Percentiles rank a stretch among this genome's conserved stretches.
Evolutionary conservation across 2,329 filamentous ascomycete genomes (phyloP).

Genomic region (Lachnellula suecica): DNA sequence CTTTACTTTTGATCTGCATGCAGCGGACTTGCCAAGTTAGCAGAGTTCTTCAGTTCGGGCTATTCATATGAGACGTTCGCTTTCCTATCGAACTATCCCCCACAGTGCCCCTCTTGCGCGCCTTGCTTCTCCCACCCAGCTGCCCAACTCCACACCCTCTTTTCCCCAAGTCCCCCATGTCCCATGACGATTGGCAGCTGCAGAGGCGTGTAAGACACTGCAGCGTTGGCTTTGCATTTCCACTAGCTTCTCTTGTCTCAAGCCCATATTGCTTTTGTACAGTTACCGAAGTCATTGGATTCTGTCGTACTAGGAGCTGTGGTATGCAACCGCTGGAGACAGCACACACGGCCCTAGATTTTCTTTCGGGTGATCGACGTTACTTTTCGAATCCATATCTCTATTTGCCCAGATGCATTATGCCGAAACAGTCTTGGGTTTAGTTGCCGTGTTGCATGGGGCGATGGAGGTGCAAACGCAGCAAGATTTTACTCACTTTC

Average conservation of each 20-base stretch:
- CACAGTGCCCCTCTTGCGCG: conserved; percentile 21
- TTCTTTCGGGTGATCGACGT: conserved; percentile 32
- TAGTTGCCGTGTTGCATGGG: conserved; percentile 33
- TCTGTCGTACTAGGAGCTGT: conserved; percentile 32
- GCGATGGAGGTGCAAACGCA: conserved; percentile 29
- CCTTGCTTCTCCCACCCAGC: conserved; percentile 16
- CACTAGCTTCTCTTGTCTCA: conserved; percentile 28
- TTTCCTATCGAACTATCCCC: conserved; percentile 16
- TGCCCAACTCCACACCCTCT: conserved; percentile 24
- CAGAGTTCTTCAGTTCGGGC: conserved; percentile 17
- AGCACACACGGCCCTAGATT: conserved; percentile 31
- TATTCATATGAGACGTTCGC: conserved; percentile 13
- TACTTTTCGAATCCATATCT: conserved; percentile 31
- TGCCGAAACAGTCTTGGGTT: conserved; percentile 33
- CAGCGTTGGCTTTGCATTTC: conserved; percentile 33
- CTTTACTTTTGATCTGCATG: conserved; percentile 17
- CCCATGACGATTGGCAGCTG: conserved; percentile 28
- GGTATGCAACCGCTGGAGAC: conserved; percentile 30
- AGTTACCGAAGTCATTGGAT: conserved; percentile 23
- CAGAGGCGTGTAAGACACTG: conserved; percentile 26
- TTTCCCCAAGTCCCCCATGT: conserved; percentile 14
- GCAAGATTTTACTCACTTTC: conserved; percentile 19
- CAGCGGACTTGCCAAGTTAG: conserved; percentile 16
- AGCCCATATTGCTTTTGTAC: conserved; percentile 28
- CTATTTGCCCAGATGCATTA: conserved; percentile 31